Evolutionary conservation across 306 rosid species (phyloP), one percentile per base, ranked within the genome.

Genomic region (Lathyrus sativus): DNA sequence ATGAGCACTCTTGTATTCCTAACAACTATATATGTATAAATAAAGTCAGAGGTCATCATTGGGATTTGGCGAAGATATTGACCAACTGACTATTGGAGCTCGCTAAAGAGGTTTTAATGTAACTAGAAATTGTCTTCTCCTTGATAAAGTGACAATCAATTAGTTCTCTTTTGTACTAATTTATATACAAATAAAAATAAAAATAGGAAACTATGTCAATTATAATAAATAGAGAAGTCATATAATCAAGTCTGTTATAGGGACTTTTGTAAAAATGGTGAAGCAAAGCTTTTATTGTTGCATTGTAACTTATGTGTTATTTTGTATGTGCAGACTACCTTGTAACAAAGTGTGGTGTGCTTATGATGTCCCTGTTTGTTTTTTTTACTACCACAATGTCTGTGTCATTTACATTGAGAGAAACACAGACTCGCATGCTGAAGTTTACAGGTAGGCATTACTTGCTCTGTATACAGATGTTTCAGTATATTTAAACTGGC

Each of bases 371-470:
- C 22, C 76, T 95, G 48, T 95, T 95, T 76, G 99, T 95, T 73
- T 95, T 95, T 84, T 93, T 95, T 75, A 95, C 99, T 24, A 95
- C 97, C 37, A 95, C 97, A 55, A 95, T 95, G 99, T 95, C 99
- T 0, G 99, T 95, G 57, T 95, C 99, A 44, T 95, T 95, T 73
- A 95, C 99, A 45, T 84, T 95, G 80, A 88, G 99, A 76, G 99
- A 95, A 86, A 95, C 99, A 62, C 99, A 95, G 82, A 90, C 96
- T 54, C 95, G 99, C 49, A 95, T 95, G 99, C 93, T 95, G 89
- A 95, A 90, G 81, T 95, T 95, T 78, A 95, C 99, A 45, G 97
- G 99, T 93, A 64, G 65, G 83, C 46, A 35, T 62, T 42, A 67
- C 69, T 67, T 63, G 60, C 39, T 54, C 67, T 70, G 42, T 65